phyloP scores from a whole-genome alignment of 1,139 yeast species.

The Tardiomyces depauwii region DNA sequence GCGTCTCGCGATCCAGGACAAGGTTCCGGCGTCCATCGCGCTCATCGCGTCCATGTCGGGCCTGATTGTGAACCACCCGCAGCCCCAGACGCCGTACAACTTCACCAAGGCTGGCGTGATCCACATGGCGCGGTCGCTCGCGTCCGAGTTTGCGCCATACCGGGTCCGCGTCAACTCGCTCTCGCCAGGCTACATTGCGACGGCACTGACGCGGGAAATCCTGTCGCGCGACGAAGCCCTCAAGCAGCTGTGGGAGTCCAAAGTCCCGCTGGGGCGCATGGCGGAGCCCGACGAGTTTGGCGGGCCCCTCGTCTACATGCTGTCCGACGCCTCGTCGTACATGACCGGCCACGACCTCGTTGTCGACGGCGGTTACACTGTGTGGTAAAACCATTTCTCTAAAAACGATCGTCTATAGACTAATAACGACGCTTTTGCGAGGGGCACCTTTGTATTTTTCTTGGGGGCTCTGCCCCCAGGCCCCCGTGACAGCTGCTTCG shows the following conservation, averaged over 20 bases:
- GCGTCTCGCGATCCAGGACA: slow-evolving; percentile 46
- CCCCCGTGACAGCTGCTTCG: too few species aligned
- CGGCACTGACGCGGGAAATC: slow-evolving; percentile 52
- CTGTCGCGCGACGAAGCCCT: slow-evolving; percentile 40
- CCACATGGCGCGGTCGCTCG: slow-evolving; percentile 65
- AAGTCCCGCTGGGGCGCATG: slow-evolving; percentile 70
- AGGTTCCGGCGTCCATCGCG: slow-evolving; percentile 48
- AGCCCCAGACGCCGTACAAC: slow-evolving; percentile 76
- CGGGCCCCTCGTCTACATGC: slow-evolving; percentile 66
- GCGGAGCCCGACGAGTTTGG: slow-evolving; percentile 70
- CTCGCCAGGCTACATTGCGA: slow-evolving; percentile 72
- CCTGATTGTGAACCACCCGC: slow-evolving; percentile 71
- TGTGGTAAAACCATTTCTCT: slow-evolving; percentile 28
- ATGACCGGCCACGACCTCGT: slow-evolving; percentile 73
- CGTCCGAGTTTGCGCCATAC: slow-evolving; percentile 76
- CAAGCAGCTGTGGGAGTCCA: slow-evolving; percentile 48
- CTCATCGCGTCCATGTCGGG: slow-evolving; percentile 85
- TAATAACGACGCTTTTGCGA: too few species aligned
- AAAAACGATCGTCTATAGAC: too few species aligned
- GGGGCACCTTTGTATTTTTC: too few species aligned
- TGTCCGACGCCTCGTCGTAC: slow-evolving; percentile 63
- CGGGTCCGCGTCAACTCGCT: slow-evolving; percentile 68
- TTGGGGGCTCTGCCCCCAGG: too few species aligned
- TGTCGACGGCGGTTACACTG: slow-evolving; percentile 75
- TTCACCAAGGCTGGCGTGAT: slow-evolving; percentile 81